These are phyloP conservation scores for Inga oerstediana DNA, from an alignment of 306 rosid genomes.

Conservation along the genomic window DNA sequence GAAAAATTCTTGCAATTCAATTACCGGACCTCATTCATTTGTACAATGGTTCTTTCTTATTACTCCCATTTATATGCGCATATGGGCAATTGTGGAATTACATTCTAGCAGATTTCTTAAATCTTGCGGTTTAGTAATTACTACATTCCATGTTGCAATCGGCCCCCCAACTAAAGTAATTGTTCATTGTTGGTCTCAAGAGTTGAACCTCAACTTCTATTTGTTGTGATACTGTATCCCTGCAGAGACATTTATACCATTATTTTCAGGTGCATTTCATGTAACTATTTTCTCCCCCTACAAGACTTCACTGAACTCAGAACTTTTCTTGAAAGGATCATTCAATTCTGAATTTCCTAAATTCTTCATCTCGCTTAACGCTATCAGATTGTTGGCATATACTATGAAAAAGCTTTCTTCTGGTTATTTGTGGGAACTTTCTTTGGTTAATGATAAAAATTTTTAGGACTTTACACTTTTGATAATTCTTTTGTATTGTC, in stretches of 20 bases:
- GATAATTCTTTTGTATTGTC: conserved; percentile 2
- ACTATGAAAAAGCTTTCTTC: not conserved
- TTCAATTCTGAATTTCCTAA: not conserved
- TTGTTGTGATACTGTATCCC: not conserved
- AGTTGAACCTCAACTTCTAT: not conserved
- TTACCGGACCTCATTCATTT: not conserved
- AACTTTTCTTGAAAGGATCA: not conserved
- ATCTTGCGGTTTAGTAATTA: not conserved
- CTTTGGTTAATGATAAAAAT: not conserved
- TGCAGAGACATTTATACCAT: not conserved
- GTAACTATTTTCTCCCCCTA: not conserved
- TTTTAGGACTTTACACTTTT: not conserved
- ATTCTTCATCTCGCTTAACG: not conserved
- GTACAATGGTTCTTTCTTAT: not conserved
- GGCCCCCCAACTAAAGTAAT: not conserved
- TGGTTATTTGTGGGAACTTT: not conserved
- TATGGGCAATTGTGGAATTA: not conserved
- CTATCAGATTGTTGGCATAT: not conserved
- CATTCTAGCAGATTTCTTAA: not conserved
- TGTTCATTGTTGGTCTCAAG: not conserved
- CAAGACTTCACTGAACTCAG: not conserved
- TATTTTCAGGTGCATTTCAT: not conserved
- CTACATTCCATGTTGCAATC: not conserved
- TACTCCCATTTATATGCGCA: not conserved
- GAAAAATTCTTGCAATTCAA: not conserved